These are phyloP conservation scores for Neodidymelliopsis sp. DNA, from an alignment of 2,329 filamentous ascomycete genomes.

Conservation along the genomic window DNA sequence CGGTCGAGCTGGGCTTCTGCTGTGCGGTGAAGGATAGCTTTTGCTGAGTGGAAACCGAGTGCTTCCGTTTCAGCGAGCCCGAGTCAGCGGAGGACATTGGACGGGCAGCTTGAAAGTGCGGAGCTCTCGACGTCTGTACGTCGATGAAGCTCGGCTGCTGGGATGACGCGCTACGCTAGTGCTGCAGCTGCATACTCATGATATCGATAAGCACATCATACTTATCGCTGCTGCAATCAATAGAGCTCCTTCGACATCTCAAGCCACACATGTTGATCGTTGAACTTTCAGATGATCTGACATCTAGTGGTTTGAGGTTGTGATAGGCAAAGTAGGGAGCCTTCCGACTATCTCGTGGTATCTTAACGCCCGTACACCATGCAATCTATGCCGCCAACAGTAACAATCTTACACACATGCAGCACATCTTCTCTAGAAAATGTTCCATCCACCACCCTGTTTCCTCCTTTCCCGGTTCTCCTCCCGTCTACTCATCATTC, in stretches of 20 bases:
- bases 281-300: too few species aligned
- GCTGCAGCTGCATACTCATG: constrained; percentile 12
- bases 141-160: constrained; percentile 23
- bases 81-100: constrained; percentile 45
- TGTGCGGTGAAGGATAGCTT: constrained; percentile 47
- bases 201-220: too few species aligned
- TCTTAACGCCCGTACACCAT: constrained; percentile 29
- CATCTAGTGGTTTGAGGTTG: too few species aligned
- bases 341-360: too few species aligned
- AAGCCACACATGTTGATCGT: too few species aligned
- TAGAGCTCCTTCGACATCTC: neutral
- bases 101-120: constrained; percentile 19
- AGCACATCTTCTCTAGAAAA: constrained; percentile 31
- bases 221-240: too few species aligned
- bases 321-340: too few species aligned
- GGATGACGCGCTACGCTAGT: constrained; percentile 38
- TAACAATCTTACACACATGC: constrained; percentile 5
- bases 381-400: constrained; percentile 27
- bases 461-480: constrained; percentile 36
- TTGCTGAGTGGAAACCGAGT: constrained; percentile 46
- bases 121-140: constrained; percentile 28
- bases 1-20: constrained; percentile 40
- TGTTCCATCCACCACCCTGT: constrained; percentile 37
- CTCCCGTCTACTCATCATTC: constrained; percentile 44
- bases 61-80: constrained; percentile 48